Percentiles rank a stretch among this genome's conserved stretches.
Evolutionary conservation across 345 rosid species (phyloP).

Genomic region (Psidium friedrichsthalianum): DNA sequence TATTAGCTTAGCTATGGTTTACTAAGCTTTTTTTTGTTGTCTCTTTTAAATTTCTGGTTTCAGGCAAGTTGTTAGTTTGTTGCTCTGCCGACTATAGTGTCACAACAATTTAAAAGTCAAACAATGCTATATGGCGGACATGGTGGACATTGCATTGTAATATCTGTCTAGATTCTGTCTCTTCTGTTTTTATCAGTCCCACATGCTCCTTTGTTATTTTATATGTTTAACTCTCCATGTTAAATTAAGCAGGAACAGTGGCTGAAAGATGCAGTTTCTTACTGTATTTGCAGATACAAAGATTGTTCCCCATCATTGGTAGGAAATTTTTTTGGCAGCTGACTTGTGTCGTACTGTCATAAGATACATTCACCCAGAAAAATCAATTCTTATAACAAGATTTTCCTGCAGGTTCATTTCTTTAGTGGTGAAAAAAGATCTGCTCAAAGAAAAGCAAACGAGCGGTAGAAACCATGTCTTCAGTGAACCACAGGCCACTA

Average conservation of each 20-base stretch:
- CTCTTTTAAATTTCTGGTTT: neutral
- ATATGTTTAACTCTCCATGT: neutral
- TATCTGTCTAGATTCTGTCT: neutral
- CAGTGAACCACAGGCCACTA: constrained; percentile 41
- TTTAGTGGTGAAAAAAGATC: constrained; percentile 48
- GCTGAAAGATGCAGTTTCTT: constrained; percentile 79
- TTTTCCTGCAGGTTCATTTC: constrained; percentile 45
- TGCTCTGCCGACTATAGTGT: neutral
- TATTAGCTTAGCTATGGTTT: neutral
- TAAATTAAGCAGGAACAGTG: constrained; percentile 57
- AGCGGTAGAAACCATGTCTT: constrained; percentile 16
- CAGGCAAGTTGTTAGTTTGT: neutral
- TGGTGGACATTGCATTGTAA: neutral
- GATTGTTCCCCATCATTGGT: constrained; percentile 85
- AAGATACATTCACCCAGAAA: neutral
- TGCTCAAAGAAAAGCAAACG: constrained; percentile 31
- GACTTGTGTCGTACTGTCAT: neutral
- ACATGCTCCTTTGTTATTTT: neutral
- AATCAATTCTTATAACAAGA: neutral
- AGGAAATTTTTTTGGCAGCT: constrained; percentile 9
- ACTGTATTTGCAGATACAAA: constrained; percentile 69
- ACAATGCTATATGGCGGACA: neutral
- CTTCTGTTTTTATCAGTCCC: neutral
- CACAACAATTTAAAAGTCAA: neutral
- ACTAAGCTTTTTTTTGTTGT: neutral